Conservation (phyloP, 495 filamentous ascomycete genomes). For the Peziza echinospora region DNA sequence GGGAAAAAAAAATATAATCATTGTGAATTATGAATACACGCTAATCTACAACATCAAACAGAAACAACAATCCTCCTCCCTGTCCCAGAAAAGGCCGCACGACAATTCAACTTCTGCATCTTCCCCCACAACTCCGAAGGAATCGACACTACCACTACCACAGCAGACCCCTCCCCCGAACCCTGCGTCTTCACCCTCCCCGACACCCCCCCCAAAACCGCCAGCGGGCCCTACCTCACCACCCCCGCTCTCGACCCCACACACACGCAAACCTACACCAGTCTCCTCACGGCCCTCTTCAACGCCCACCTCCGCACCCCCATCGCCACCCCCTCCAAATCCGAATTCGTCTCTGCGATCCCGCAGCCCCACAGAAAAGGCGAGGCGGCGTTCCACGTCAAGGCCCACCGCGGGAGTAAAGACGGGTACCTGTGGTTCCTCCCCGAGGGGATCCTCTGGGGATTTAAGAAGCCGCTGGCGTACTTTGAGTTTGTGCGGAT, state of each 20-base stretch:
- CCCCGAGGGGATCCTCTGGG: conserved; percentile 68
- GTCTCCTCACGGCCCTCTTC: conserved; percentile 39
- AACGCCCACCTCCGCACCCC: conserved; percentile 33
- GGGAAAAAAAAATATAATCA: no score
- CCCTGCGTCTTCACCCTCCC: conserved; percentile 69
- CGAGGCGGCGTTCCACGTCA: conserved; percentile 81
- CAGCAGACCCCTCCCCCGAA: conserved; percentile 29
- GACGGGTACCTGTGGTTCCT: conserved; percentile 89
- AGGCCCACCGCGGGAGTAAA: conserved; percentile 79
- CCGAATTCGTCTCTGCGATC: conserved; percentile 55
- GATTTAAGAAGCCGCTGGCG: conserved; percentile 81
- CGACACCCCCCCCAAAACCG: conserved; percentile 47
- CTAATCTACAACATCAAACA: no score
- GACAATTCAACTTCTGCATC: conserved; percentile 75
- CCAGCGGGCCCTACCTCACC: conserved; percentile 24
- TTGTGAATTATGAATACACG: no score
- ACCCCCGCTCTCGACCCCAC: no score
- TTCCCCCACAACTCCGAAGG: conserved; percentile 43
- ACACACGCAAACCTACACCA: conserved; percentile 36
- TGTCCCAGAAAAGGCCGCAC: conserved; percentile 69
- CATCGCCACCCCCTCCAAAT: conserved; percentile 46
- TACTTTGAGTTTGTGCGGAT: conserved; percentile 67
- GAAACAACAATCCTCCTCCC: conserved; percentile 31
- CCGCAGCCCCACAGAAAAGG: conserved; percentile 68
- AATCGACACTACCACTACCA: conserved; percentile 28